Evolutionary conservation across 345 rosid genomes (phyloP).

Genomic region (Geranium rotundifolium): DNA sequence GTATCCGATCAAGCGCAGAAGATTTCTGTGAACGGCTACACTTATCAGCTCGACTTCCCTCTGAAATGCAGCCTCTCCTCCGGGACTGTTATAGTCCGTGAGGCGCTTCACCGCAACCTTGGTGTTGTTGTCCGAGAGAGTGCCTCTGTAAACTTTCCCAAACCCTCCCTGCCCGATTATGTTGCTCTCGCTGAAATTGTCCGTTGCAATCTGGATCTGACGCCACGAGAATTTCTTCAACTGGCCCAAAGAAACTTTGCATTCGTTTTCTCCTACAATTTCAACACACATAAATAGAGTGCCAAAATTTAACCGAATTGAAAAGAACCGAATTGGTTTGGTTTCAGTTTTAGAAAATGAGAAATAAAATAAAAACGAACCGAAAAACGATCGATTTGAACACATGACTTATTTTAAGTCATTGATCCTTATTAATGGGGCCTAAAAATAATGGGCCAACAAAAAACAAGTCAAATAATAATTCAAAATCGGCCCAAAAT

Average conservation of each 20-base stretch:
- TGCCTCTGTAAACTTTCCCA: constrained; percentile 82
- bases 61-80: constrained; percentile 79
- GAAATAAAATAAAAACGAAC: too few species aligned
- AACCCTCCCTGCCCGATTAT: constrained; percentile 90
- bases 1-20: constrained; percentile 66
- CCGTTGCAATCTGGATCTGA: constrained; percentile 69
- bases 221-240: constrained; percentile 68
- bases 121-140: constrained; percentile 59
- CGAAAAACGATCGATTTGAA: too few species aligned
- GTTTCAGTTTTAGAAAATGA: too few species aligned
- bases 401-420: too few species aligned
- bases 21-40: constrained; percentile 77
- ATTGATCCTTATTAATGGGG: too few species aligned
- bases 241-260: constrained; percentile 57
- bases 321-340: too few species aligned
- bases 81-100: constrained; percentile 55
- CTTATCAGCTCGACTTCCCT: constrained; percentile 80
- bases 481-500: too few species aligned
- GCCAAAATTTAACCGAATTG: background rate
- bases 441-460: too few species aligned
- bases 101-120: constrained; percentile 83
- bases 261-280: constrained; percentile 60
- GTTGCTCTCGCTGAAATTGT: constrained; percentile 65
- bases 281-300: background rate
- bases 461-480: too few species aligned